phyloP scores from a whole-genome alignment of 176 grass and related monocot species.

The Calamus simplicifolius region DNA sequence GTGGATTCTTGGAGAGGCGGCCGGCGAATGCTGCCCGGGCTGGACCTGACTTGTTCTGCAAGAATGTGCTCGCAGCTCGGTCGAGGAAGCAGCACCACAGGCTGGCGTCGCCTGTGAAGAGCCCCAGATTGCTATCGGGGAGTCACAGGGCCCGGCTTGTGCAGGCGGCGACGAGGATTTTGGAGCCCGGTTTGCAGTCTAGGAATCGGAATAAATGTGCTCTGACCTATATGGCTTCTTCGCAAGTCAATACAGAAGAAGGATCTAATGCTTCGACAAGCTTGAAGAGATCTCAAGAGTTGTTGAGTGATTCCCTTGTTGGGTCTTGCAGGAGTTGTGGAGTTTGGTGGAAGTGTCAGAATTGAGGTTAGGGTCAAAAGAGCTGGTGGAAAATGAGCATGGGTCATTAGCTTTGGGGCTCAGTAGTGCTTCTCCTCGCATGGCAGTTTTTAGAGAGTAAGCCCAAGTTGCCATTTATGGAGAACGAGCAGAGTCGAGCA shows the following conservation, averaged over 20 bases:
- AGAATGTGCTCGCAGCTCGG: slow-evolving; percentile 10
- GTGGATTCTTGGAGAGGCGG: not conserved
- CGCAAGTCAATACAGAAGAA: not conserved
- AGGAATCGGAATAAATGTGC: slow-evolving; percentile 22
- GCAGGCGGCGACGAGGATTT: slow-evolving; percentile 52
- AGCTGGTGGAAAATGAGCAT: not conserved
- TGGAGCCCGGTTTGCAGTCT: slow-evolving; percentile 58
- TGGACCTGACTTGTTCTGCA: slow-evolving; percentile 5
- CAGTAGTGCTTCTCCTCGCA: no score
- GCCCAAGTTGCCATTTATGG: no score
- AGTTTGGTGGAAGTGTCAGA: not conserved
- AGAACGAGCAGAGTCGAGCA: no score
- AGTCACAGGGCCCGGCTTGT: slow-evolving; percentile 49
- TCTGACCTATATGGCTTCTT: slow-evolving; percentile 14
- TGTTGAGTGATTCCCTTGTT: slow-evolving; percentile 6
- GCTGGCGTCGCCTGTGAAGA: slow-evolving; percentile 33
- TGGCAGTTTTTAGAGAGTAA: no score
- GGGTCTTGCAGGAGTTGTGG: slow-evolving; percentile 8
- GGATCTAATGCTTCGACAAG: not conserved
- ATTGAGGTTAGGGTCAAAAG: not conserved
- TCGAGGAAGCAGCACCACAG: slow-evolving; percentile 28
- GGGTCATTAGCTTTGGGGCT: no score
- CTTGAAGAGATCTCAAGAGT: slow-evolving; percentile 19
- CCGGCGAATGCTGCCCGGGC: not conserved
- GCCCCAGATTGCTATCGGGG: slow-evolving; percentile 47